Evolutionary conservation across 495 filamentous ascomycete species (phyloP).

Genomic region (Trichocladium antarcticum): DNA sequence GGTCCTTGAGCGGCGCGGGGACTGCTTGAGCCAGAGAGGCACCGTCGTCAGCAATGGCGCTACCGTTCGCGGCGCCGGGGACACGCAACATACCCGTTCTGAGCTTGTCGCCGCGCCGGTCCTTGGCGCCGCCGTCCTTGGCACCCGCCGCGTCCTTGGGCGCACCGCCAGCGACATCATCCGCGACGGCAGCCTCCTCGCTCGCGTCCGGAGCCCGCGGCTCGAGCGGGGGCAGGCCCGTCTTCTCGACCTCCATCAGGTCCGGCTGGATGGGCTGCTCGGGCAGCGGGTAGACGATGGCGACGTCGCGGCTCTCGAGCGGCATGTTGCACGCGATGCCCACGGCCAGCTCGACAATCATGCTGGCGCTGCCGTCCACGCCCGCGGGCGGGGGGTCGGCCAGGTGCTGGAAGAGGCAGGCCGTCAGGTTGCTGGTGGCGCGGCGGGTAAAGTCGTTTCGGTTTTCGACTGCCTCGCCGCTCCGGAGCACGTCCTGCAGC

Average conservation of each 20-base stretch:
- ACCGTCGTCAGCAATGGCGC: conserved; percentile 21
- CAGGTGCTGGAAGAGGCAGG: conserved; percentile 56
- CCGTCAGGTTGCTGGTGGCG: conserved; percentile 60
- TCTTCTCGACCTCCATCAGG: conserved; percentile 76
- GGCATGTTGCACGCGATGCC: conserved; percentile 79
- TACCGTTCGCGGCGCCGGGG: conserved; percentile 31
- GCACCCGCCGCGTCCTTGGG: conserved; percentile 26
- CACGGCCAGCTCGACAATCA: conserved; percentile 89
- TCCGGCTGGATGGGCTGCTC: conserved; percentile 52
- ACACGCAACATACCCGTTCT: conserved; percentile 26
- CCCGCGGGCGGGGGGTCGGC: conserved; percentile 65
- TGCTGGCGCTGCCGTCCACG: conserved; percentile 66
- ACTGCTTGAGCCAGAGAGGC: conserved; percentile 30
- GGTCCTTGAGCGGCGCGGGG: conserved; percentile 32
- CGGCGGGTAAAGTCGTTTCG: conserved; percentile 54
- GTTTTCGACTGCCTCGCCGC: conserved; percentile 50
- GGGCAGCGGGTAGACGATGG: conserved; percentile 71
- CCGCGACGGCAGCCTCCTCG: conserved; percentile 1
- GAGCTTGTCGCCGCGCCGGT: conserved; percentile 32
- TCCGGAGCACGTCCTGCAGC: conserved; percentile 59
- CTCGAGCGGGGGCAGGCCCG: conserved; percentile 57
- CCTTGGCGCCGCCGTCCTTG: conserved; percentile 34
- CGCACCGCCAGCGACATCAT: conserved; percentile 4
- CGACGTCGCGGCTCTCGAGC: conserved; percentile 81
- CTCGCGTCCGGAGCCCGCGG: conserved; percentile 42